These are phyloP conservation scores for Emmonsia crescens DNA, from an alignment of 2,329 filamentous ascomycete species.

Conservation along the genomic window DNA sequence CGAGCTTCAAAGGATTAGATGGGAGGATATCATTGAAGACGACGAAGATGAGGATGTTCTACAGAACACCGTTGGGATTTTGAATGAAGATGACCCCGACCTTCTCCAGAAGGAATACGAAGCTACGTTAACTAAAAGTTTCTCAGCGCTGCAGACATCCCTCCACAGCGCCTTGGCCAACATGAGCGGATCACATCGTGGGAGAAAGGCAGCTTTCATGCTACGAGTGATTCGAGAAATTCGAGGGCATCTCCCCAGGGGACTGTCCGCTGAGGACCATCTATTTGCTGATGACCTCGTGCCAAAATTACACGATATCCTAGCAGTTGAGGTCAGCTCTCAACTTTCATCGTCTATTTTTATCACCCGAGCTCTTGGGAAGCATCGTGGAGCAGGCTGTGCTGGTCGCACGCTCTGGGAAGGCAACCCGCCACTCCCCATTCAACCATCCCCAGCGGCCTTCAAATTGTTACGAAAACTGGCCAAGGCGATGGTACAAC, in stretches of 20 bases:
- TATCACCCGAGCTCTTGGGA: conserved; percentile 30
- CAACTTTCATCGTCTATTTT: conserved; percentile 35
- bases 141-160: conserved; percentile 41
- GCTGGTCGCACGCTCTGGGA: conserved; percentile 66
- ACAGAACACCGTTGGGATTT: conserved; percentile 29
- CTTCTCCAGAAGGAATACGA: conserved; percentile 51
- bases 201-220: conserved; percentile 49
- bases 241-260: conserved; percentile 51
- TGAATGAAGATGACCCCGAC: conserved; percentile 63
- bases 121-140: conserved; percentile 45
- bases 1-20: conserved; percentile 25
- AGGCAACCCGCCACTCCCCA: conserved; percentile 60
- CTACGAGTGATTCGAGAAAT: conserved; percentile 66
- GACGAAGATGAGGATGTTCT: conserved; percentile 30
- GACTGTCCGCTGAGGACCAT: conserved; percentile 29
- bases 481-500: conserved; percentile 54
- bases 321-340: conserved; percentile 46
- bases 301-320: conserved; percentile 50
- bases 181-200: conserved; percentile 36
- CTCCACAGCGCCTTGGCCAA: conserved; percentile 37
- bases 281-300: conserved; percentile 52
- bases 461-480: conserved; percentile 63
- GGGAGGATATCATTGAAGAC: conserved; percentile 31
- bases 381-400: conserved; percentile 41
- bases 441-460: conserved; percentile 62